Conservation (phyloP, 225 moss, liverwort and hornwort species). For the Polytrichum commune region DNA sequence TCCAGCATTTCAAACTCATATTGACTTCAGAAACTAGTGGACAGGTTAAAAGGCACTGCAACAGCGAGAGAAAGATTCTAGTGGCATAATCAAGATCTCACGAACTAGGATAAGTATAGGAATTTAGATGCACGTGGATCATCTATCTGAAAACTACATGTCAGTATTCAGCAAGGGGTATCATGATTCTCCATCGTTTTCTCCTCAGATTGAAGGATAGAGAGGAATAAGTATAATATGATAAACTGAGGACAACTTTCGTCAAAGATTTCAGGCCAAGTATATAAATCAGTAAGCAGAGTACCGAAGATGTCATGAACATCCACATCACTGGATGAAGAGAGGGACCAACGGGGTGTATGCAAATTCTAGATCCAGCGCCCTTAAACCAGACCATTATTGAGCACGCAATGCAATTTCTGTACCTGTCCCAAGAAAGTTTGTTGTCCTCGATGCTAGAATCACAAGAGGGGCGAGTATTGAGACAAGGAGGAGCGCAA, state of each 20-base stretch:
- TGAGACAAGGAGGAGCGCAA: constrained; percentile 33
- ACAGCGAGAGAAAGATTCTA: background rate
- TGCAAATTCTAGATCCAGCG: background rate
- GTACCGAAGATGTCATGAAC: background rate
- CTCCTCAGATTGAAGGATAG: too few relatives aligned
- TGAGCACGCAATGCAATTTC: background rate
- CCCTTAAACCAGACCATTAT: background rate
- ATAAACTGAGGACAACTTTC: background rate
- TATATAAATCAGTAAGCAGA: too few relatives aligned
- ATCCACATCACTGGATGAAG: background rate
- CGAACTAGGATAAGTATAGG: background rate
- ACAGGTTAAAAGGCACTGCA: background rate
- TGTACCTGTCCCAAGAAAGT: constrained; percentile 40
- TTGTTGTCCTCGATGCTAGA: constrained; percentile 31
- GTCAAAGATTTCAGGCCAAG: too few relatives aligned
- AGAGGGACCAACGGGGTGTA: background rate
- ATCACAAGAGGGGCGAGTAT: constrained; percentile 36
- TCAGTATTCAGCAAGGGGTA: background rate
- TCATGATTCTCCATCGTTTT: background rate
- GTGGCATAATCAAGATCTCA: background rate
- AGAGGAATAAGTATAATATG: background rate
- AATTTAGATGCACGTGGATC: background rate
- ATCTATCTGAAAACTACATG: background rate
- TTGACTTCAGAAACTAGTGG: background rate
- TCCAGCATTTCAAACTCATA: background rate